phyloP scores from a whole-genome alignment of 2,329 filamentous ascomycete species.

The Fusarium multiceps region DNA sequence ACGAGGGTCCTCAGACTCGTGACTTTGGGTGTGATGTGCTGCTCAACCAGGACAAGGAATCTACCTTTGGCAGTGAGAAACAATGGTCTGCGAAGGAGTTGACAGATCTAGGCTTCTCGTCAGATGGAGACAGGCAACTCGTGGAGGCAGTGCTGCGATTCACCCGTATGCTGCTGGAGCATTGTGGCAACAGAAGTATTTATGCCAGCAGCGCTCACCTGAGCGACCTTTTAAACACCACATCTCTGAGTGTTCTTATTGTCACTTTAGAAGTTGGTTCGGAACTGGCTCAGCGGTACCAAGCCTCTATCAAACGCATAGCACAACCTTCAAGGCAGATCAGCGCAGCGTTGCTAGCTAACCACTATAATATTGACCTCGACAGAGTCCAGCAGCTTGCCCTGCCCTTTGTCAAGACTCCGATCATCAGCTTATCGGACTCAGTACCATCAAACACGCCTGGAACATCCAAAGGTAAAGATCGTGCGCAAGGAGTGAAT shows the following conservation, averaged over 20 bases:
- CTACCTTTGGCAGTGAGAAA: constrained; percentile 61
- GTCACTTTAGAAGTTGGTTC: constrained; percentile 83
- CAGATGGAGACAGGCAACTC: constrained; percentile 83
- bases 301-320: constrained; percentile 84
- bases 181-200: constrained; percentile 95
- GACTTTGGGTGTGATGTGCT: constrained; percentile 78
- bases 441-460: constrained; percentile 64
- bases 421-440: constrained; percentile 64
- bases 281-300: constrained; percentile 90
- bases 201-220: constrained; percentile 94
- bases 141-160: constrained; percentile 85
- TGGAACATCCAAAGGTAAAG: constrained; percentile 77
- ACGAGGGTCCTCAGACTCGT: constrained; percentile 81
- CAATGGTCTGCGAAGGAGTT: constrained; percentile 61
- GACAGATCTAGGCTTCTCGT: constrained; percentile 69
- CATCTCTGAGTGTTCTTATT: constrained; percentile 81
- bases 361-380: constrained; percentile 83
- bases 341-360: constrained; percentile 78
- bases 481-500: constrained; percentile 64
- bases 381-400: constrained; percentile 89
- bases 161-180: constrained; percentile 87
- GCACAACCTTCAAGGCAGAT: constrained; percentile 73
- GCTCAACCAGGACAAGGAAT: constrained; percentile 65
- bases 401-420: constrained; percentile 81
- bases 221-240: constrained; percentile 89